Evolutionary conservation across 768 basidiomycete genomes (phyloP).

Genomic region (Tulasnella sp.): DNA sequence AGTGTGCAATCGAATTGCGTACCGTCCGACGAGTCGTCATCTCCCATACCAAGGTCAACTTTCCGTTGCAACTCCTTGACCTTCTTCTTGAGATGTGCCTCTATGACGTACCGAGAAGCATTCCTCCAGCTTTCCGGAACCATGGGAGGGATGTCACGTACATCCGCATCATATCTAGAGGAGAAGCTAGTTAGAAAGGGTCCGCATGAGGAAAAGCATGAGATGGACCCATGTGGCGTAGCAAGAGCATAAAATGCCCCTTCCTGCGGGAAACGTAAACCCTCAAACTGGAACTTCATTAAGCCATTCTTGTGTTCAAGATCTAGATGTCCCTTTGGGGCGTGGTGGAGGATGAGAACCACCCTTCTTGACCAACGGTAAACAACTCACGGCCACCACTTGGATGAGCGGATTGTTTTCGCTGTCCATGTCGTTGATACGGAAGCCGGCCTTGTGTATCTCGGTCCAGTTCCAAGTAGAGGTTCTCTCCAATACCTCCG

Average conservation of each 20-base stretch:
- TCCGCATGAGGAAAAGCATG: too few relatives aligned
- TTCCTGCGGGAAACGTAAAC: conserved; percentile 58
- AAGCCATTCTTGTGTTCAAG: conserved; percentile 33
- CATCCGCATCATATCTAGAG: conserved; percentile 45
- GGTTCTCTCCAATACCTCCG: conserved; percentile 30
- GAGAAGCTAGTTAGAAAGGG: too few relatives aligned
- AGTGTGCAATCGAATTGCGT: not conserved
- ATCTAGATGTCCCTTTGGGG: conserved; percentile 1
- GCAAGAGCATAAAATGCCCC: conserved; percentile 70
- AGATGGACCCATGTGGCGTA: conserved; percentile 47
- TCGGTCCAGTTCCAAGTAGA: conserved; percentile 63
- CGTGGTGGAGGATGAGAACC: conserved; percentile 52
- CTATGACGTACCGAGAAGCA: conserved; percentile 45
- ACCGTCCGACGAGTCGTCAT: not conserved
- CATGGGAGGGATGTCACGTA: conserved; percentile 51
- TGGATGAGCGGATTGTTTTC: not conserved
- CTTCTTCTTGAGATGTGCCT: conserved; percentile 45
- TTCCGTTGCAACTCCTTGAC: conserved; percentile 48
- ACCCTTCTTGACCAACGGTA: conserved; percentile 36
- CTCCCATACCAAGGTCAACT: conserved; percentile 42
- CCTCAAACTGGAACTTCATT: conserved; percentile 59
- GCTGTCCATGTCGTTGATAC: conserved; percentile 44
- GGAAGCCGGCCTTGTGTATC: conserved; percentile 49
- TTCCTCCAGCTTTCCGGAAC: conserved; percentile 47
- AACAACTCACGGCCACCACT: not conserved